Conservation (phyloP, 768 basidiomycete species). For the Termitomyces sp. region DNA sequence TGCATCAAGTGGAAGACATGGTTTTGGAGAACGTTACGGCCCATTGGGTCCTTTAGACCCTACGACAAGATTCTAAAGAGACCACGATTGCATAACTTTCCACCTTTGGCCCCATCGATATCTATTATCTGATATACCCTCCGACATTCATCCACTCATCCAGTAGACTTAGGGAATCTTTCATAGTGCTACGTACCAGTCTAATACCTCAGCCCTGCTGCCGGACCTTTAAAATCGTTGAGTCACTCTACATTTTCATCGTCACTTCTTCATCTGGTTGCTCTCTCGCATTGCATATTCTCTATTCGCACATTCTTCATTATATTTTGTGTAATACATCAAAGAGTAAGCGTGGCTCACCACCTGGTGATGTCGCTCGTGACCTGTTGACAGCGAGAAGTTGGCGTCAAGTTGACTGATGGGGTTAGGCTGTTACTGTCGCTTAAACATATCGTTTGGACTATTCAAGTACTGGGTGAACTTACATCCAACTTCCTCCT, state of each 20-base stretch:
- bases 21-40: slow-evolving; percentile 40
- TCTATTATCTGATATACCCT: slow-evolving; percentile 37
- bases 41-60: slow-evolving; percentile 62
- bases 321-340: slow-evolving; percentile 13
- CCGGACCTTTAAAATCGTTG: slow-evolving; percentile 9
- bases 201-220: slow-evolving; percentile 26
- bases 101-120: slow-evolving; percentile 19
- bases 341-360: not conserved
- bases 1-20: slow-evolving; percentile 15
- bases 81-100: slow-evolving; percentile 17
- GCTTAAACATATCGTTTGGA: not conserved
- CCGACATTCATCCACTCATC: slow-evolving; percentile 20
- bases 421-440: not conserved
- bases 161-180: slow-evolving; percentile 27
- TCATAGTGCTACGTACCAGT: slow-evolving; percentile 17
- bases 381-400: too few relatives aligned
- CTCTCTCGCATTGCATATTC: slow-evolving; percentile 16
- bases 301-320: slow-evolving; percentile 8
- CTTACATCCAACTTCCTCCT: not conserved
- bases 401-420: not conserved
- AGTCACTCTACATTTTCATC: slow-evolving; percentile 8
- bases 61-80: slow-evolving; percentile 42
- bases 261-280: slow-evolving; percentile 9
- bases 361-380: too few relatives aligned
- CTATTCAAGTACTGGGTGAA: not conserved